Conservation (phyloP, 2,329 filamentous ascomycete species). For the Pseudogymnoascus sp. region DNA sequence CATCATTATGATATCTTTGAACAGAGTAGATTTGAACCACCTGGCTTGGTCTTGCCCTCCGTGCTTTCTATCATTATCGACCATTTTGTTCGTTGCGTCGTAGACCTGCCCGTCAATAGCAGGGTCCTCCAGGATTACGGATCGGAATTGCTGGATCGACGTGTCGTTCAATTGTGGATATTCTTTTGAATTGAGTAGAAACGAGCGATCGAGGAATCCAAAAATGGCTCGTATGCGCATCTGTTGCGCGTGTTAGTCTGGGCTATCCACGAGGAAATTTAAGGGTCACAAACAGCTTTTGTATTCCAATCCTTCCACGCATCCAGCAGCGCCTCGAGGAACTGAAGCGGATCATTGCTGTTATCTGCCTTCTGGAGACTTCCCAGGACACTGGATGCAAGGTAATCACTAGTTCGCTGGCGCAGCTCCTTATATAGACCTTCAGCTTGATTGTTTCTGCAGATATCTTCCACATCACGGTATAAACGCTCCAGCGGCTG, state of each 20-base stretch:
- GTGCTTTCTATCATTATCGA: conserved; percentile 58
- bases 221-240: conserved; percentile 78
- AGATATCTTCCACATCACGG: conserved; percentile 83
- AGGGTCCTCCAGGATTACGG: conserved; percentile 35
- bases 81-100: conserved; percentile 41
- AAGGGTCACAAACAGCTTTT: neutral
- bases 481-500: conserved; percentile 84
- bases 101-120: conserved; percentile 26
- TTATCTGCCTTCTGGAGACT: neutral
- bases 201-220: conserved; percentile 88
- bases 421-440: conserved; percentile 56
- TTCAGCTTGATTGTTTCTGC: conserved; percentile 64
- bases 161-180: conserved; percentile 70
- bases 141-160: conserved; percentile 66
- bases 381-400: neutral
- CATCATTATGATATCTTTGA: conserved; percentile 70
- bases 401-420: conserved; percentile 10
- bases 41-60: conserved; percentile 31
- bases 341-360: neutral
- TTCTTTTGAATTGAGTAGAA: conserved; percentile 65
- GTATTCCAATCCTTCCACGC: conserved; percentile 9
- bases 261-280: neutral
- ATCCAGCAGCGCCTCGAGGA: neutral
- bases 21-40: conserved; percentile 53
- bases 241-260: conserved; percentile 33